phyloP scores from a whole-genome alignment of 2,329 filamentous ascomycete genomes.

The Didymella glomerata region DNA sequence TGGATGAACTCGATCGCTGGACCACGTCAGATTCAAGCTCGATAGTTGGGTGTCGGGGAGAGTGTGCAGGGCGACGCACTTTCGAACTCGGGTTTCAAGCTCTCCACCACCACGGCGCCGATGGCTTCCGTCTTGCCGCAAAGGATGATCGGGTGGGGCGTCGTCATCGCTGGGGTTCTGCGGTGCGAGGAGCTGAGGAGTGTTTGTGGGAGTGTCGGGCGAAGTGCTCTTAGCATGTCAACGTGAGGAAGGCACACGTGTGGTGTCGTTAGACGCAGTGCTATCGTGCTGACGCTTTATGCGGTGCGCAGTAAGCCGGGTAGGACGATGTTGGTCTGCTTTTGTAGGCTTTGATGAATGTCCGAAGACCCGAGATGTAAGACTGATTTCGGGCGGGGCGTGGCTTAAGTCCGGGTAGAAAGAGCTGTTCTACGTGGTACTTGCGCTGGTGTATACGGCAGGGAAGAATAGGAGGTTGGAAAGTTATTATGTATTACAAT shows the following conservation, averaged over 20 bases:
- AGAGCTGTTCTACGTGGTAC: too few relatives aligned
- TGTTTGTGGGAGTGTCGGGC: background rate
- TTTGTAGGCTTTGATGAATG: background rate
- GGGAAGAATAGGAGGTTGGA: too few relatives aligned
- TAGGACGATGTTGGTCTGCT: background rate
- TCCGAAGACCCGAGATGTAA: background rate
- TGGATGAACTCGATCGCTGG: background rate
- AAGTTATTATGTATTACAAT: background rate
- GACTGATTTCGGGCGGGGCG: background rate
- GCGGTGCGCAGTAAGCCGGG: too few relatives aligned
- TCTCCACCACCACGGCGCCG: background rate
- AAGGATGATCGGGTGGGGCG: background rate
- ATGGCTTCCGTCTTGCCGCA: background rate
- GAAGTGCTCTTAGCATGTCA: background rate
- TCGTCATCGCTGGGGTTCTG: background rate
- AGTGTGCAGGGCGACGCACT: background rate
- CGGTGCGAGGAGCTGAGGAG: too few relatives aligned
- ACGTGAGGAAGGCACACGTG: too few relatives aligned
- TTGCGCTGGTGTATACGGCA: too few relatives aligned
- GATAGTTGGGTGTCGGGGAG: too few relatives aligned
- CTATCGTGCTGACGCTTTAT: too few relatives aligned
- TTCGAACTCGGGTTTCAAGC: background rate
- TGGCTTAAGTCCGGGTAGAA: background rate
- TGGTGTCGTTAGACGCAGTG: too few relatives aligned
- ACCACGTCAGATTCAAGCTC: background rate